Percentiles rank a stretch among this genome's conserved stretches.
Conservation (phyloP, 1,139 yeast species). For the Kurtzmaniella natalensis region DNA sequence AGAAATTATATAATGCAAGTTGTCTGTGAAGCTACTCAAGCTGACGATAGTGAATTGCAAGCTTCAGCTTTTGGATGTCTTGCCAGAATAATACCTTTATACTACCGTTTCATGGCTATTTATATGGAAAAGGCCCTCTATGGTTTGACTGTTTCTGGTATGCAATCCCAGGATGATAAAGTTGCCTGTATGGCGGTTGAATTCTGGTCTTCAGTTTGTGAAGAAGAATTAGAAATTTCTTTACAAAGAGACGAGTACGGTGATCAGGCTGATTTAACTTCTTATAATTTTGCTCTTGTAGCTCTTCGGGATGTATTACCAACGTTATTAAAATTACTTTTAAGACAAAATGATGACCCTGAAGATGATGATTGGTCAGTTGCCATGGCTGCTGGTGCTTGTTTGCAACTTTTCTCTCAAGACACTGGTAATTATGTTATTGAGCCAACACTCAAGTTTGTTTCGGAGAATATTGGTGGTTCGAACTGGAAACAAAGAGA, state of each 20-base stretch:
- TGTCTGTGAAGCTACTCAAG: slow-evolving; percentile 97
- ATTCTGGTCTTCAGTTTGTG: slow-evolving; percentile 97
- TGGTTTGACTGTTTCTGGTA: slow-evolving; percentile 84
- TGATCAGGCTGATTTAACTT: slow-evolving; percentile 32
- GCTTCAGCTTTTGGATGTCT: slow-evolving; percentile 96
- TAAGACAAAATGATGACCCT: slow-evolving; percentile 86
- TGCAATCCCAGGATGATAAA: slow-evolving; percentile 80
- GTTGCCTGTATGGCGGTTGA: slow-evolving; percentile 99
- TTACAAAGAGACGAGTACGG: slow-evolving; percentile 58
- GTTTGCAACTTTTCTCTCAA: slow-evolving; percentile 90
- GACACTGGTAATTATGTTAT: slow-evolving; percentile 83
- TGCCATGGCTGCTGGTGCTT: slow-evolving; percentile 98
- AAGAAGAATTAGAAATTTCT: slow-evolving; percentile 84
- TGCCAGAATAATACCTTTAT: slow-evolving; percentile 86
- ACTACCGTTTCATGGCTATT: slow-evolving; percentile 84
- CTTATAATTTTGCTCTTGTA: slow-evolving; percentile 74
- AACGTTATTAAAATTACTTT: slow-evolving; percentile 70
- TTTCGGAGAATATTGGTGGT: slow-evolving; percentile 63
- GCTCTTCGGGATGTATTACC: slow-evolving; percentile 88
- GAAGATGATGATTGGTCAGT: slow-evolving; percentile 98
- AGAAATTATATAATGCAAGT: slow-evolving; percentile 97
- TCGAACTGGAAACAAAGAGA: slow-evolving; percentile 80
- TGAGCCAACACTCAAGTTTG: slow-evolving; percentile 79
- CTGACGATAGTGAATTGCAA: slow-evolving; percentile 74
- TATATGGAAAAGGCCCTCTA: slow-evolving; percentile 97